A percentile compares a stretch with the other conserved stretches of the same genome.
Conservation (phyloP, 345 rosid genomes). For the Mangifera indica region DNA sequence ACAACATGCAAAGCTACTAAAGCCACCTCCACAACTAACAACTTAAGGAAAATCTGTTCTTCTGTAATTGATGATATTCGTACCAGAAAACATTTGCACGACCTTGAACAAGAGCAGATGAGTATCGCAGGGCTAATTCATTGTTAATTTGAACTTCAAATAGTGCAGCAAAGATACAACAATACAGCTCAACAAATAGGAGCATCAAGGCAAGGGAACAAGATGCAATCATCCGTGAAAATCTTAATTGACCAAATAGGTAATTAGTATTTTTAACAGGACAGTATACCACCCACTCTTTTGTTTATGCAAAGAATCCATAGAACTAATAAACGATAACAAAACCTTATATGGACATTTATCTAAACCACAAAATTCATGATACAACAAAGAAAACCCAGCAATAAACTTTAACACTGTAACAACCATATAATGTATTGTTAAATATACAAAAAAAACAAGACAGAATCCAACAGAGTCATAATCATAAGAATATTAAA, state of each 20-base stretch:
- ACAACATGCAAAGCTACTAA: background rate
- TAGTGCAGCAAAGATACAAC: no score
- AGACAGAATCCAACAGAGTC: no score
- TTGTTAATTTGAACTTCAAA: no score
- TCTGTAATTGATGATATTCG: slow-evolving; percentile 22
- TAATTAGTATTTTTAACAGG: no score
- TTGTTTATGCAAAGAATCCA: background rate
- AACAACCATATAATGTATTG: background rate
- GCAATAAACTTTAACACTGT: background rate
- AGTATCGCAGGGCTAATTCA: no score
- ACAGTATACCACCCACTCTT: no score
- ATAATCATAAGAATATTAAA: no score
- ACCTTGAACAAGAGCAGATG: slow-evolving; percentile 97
- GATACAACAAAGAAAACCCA: background rate
- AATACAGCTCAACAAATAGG: no score
- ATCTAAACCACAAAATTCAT: background rate
- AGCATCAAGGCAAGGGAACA: no score
- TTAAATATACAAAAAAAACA: background rate
- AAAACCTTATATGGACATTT: background rate
- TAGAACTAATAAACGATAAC: background rate
- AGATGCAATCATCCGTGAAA: no score
- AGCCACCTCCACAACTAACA: background rate
- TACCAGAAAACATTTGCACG: slow-evolving; percentile 98
- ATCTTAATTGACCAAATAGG: no score
- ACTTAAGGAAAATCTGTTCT: slow-evolving; percentile 15